Base-by-base conservation (phyloP, 164 flowering plant species). In the Malania oleifera region DNA sequence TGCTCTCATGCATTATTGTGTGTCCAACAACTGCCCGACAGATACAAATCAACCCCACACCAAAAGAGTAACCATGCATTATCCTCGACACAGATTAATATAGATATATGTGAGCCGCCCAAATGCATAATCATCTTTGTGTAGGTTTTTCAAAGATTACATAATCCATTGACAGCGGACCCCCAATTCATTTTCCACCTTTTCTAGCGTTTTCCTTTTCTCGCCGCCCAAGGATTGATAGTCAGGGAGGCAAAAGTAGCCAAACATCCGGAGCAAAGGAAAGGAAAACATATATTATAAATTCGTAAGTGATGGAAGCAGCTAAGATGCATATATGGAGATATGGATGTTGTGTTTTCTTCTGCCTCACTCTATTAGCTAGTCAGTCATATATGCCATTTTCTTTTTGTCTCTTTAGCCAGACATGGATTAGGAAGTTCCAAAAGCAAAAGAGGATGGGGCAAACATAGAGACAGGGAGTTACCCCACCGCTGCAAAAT, bases 141-240 rank as follows among this genome's bases (percentile, higher is more conserved):
- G n/a, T n/a, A n/a, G n/a, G n/a, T n/a, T n/a, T n/a, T n/a, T n/a
- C 6, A 31, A 4, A 31, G 35, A 31, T 31, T 31, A 19, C 2
- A 60, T 60, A 57, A 57, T 26, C n/a, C 9, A 22, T 24, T 7
- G 39, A 37, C 24, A 35, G 27, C 51, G 51, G 37, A n/a, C 47
- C 57, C 38, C n/a, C n/a, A n/a, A n/a, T n/a, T 18, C 50, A 28
- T 49, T 50, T 24, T 26, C 18, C 17, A 25, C 43, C 47, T 15
- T 65, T 28, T 49, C 35, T 31, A 7, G 2, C 57, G 44, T 41
- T 60, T 45, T 60, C 39, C 34, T 56, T n/a, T 50, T 31, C 29
- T 51, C 43, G 69, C 62, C 59, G 73, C 56, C 65, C 68, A 69
- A 52, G 10, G 38, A 46, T 9, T 22, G n/a, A n/a, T 57, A 57